A percentile compares a stretch with the other conserved stretches of the same genome.
phyloP scores from a whole-genome alignment of 768 basidiomycete genomes.

The Tephrocybe sp. region DNA sequence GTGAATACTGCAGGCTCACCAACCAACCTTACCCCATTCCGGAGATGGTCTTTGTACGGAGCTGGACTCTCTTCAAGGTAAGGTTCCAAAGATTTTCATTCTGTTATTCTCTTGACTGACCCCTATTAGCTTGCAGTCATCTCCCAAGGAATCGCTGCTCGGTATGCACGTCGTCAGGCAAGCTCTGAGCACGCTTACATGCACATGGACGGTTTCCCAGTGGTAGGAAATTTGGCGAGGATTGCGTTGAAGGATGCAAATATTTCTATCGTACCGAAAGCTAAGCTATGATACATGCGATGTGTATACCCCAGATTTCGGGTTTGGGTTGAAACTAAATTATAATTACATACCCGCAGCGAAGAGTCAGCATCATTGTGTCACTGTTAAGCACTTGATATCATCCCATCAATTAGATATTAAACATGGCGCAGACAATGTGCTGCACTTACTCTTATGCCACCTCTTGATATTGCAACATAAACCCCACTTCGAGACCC shows the following conservation, averaged over 20 bases:
- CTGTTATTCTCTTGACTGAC: neutral
- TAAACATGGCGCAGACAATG: neutral
- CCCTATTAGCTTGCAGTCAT: slow-evolving; percentile 67
- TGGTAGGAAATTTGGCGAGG: slow-evolving; percentile 64
- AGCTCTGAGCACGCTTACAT: slow-evolving; percentile 75
- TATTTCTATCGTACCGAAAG: slow-evolving; percentile 22
- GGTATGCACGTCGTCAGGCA: slow-evolving; percentile 81
- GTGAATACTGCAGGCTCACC: slow-evolving; percentile 72
- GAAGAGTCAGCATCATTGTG: neutral
- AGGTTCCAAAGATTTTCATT: slow-evolving; percentile 17
- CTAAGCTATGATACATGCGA: slow-evolving; percentile 27
- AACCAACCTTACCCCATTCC: slow-evolving; percentile 69
- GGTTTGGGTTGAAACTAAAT: neutral
- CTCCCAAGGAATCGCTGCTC: slow-evolving; percentile 86
- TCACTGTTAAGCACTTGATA: neutral
- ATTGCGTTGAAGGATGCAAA: slow-evolving; percentile 56
- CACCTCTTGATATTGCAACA: neutral
- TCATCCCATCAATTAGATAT: neutral
- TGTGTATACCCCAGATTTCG: too few species aligned
- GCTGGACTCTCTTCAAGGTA: slow-evolving; percentile 85
- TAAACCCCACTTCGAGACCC: neutral
- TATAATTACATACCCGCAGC: neutral
- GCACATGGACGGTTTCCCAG: slow-evolving; percentile 46
- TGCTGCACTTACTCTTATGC: neutral
- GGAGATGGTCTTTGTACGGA: slow-evolving; percentile 77